Evolutionary conservation across 176 grass and related monocot genomes (phyloP), one percentile per base, ranked within the genome.

Genomic region (Oryza nivara): DNA sequence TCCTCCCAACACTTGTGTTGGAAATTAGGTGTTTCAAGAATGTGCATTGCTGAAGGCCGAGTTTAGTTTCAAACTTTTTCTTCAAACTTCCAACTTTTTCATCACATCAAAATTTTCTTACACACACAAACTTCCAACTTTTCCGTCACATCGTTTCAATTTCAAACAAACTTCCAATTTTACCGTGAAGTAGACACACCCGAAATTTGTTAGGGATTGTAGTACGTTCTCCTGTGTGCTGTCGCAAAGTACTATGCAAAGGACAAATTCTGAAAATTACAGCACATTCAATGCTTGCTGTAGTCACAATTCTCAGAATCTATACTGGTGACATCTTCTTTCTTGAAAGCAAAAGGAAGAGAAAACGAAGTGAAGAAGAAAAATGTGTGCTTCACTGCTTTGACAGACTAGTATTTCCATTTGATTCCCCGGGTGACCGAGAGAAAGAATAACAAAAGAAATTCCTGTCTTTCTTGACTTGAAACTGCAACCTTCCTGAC

Each of bases 281-380:
- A 35, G 46, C 61, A 30, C 17, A 45, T 8, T 70, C 17, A 14
- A 45, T 8, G 47, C 36, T 36, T 23, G 35, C 36, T 68, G 70
- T 32, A 68, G 26, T 68, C 81, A 79, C 45, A 63, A 74, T 66
- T 68, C 7, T 4, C 38, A 84, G 69, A 79, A 84, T 84, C 76
- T 79, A 12, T 44, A 61, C 80, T 47, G 68, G 25, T 23, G 60
- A 43, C 68, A 69, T 84, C 70, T 76, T 84, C 70, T 76, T 69
- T 84, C 28, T 32, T 51, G 77, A 85, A 81, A 85, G 87, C 41
- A 68, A 80, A 66, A 69, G 19, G 70, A 13, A 36, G 35, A 3
- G 63, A 75, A 46, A 69, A 80, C 7, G 23, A 71, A 65, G 79
- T 7, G 41, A 71, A 30, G 13, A 35, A 64, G 26, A 88, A 35